These are phyloP conservation scores for Mycosphaerella arachidis DNA, from an alignment of 2,329 filamentous ascomycete genomes.

Conservation along the genomic window DNA sequence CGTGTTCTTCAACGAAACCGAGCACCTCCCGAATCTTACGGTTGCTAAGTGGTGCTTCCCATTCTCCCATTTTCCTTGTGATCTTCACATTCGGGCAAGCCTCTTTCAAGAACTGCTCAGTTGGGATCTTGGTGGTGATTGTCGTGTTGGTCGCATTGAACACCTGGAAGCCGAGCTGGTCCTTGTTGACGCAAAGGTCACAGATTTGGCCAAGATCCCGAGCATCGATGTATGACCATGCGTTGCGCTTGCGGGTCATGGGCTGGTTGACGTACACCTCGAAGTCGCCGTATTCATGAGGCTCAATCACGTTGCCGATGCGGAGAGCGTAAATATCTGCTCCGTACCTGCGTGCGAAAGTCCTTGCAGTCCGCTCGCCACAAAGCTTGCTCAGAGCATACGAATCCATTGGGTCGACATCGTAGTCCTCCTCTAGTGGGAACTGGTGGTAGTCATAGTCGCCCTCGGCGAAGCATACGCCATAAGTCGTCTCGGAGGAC, in stretches of 20 bases:
- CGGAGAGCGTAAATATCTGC: slow-evolving; percentile 58
- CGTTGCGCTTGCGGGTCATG: slow-evolving; percentile 51
- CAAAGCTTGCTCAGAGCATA: slow-evolving; percentile 60
- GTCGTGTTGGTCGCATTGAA: slow-evolving; percentile 63
- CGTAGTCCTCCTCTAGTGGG: slow-evolving; percentile 56
- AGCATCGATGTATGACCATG: slow-evolving; percentile 61
- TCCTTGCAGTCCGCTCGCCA: slow-evolving; percentile 53
- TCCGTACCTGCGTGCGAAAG: slow-evolving; percentile 53
- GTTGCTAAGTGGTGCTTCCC: slow-evolving; percentile 59
- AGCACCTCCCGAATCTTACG: slow-evolving; percentile 56
- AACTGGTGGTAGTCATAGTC: slow-evolving; percentile 54
- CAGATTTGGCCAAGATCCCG: slow-evolving; percentile 60
- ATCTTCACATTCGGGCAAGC: slow-evolving; percentile 48
- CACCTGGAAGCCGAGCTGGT: slow-evolving; percentile 57
- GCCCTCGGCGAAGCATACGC: slow-evolving; percentile 58
- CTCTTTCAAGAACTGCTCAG: slow-evolving; percentile 50
- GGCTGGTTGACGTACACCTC: slow-evolving; percentile 49
- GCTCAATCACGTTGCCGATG: slow-evolving; percentile 59
- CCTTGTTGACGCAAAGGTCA: slow-evolving; percentile 49
- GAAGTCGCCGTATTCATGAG: slow-evolving; percentile 57
- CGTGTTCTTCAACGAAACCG: slow-evolving; percentile 56
- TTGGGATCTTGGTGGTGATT: slow-evolving; percentile 53
- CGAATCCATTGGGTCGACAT: slow-evolving; percentile 57
- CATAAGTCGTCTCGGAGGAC: slow-evolving; percentile 56
- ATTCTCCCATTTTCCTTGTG: slow-evolving; percentile 53